A percentile compares a stretch with the other conserved stretches of the same genome.
These are phyloP conservation scores for Ceratocystis ficicola DNA, from an alignment of 2,329 filamentous ascomycete species.

Conservation along the genomic window DNA sequence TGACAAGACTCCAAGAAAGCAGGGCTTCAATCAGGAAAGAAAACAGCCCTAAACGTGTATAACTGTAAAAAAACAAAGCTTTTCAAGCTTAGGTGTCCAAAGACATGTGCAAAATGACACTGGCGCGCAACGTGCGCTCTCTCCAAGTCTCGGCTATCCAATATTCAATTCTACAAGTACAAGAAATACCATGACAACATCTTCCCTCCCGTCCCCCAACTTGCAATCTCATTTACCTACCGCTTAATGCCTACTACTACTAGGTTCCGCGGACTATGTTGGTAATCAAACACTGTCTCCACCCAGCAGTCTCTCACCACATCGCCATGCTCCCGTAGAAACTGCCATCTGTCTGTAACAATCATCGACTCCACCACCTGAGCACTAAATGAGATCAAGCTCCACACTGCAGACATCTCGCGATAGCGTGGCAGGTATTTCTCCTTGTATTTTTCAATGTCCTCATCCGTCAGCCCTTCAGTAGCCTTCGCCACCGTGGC, in stretches of 20 bases:
- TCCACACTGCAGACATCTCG: constrained; percentile 81
- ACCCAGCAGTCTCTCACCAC: constrained; percentile 72
- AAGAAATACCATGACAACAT: neutral
- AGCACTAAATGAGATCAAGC: constrained; percentile 90
- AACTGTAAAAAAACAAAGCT: no score
- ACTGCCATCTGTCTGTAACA: constrained; percentile 81
- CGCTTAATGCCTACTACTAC: constrained; percentile 86
- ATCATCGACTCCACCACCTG: constrained; percentile 81
- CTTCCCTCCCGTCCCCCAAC: neutral
- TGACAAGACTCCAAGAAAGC: neutral
- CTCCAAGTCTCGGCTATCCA: neutral
- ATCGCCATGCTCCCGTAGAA: constrained; percentile 62
- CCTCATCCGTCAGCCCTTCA: constrained; percentile 56
- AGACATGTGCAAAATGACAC: neutral
- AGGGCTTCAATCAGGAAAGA: neutral
- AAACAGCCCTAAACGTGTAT: neutral
- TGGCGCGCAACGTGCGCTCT: neutral
- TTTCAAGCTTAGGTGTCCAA: no score
- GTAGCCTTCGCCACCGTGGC: constrained; percentile 54
- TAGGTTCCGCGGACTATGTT: constrained; percentile 73
- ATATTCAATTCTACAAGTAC: neutral
- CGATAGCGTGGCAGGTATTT: constrained; percentile 56
- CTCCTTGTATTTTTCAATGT: constrained; percentile 58
- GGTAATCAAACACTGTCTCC: constrained; percentile 84
- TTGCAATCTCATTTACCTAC: constrained; percentile 24